Evolutionary conservation across 2,329 filamentous ascomycete genomes (phyloP).

Genomic region (Fonsecaea nubica): DNA sequence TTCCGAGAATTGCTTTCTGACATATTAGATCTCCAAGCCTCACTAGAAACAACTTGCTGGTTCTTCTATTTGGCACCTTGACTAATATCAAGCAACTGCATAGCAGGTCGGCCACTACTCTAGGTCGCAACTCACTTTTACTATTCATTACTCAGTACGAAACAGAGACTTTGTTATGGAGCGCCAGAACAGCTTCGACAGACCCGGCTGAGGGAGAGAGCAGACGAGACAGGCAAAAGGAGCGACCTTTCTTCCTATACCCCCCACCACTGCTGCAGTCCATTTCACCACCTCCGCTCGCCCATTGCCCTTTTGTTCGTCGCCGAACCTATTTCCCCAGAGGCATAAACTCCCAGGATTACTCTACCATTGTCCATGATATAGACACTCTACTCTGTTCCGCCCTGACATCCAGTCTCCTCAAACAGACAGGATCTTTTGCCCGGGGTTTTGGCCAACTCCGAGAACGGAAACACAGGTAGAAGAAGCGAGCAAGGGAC

Average conservation of each 20-base stretch:
- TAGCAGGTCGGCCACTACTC: background rate
- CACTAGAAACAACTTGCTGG: background rate
- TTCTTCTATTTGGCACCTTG: background rate
- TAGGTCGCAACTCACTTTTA: conserved; percentile 6
- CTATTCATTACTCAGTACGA: background rate
- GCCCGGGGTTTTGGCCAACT: background rate
- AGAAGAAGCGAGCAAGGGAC: background rate
- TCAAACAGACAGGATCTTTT: background rate
- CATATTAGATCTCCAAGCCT: background rate
- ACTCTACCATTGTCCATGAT: background rate
- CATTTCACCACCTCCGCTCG: conserved; percentile 13
- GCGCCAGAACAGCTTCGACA: conserved; percentile 3
- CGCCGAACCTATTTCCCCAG: background rate
- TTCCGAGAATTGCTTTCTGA: background rate
- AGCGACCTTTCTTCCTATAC: background rate
- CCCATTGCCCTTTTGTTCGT: conserved; percentile 3
- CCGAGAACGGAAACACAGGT: background rate
- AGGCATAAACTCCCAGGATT: conserved; percentile 2
- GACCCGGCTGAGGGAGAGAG: conserved; percentile 8
- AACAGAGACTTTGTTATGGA: conserved; percentile 2
- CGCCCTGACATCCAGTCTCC: background rate
- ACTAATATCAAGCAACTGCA: background rate
- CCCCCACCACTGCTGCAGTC: conserved; percentile 6
- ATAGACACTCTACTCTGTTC: background rate
- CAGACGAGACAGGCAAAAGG: background rate